Base-by-base conservation (phyloP, 805 yeast genomes). In the Danielia reshetovae region DNA sequence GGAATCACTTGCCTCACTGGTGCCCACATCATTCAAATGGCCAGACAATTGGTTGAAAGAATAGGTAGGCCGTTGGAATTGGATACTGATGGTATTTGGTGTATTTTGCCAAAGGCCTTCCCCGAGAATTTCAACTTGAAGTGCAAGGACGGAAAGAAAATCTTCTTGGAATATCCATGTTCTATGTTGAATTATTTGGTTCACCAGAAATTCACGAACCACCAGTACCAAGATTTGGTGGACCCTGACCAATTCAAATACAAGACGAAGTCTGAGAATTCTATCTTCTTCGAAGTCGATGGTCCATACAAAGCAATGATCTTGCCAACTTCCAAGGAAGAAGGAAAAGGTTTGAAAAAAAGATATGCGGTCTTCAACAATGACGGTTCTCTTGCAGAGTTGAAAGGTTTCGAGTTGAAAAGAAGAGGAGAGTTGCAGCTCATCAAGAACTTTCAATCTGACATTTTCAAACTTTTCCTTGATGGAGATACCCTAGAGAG, bases 71-170 rank as follows among this genome's bases (percentile, higher is more conserved):
- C 98, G 0, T 66, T 93, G 40, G 99, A 93, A 54, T 74, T 93
- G 45, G 99, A 93, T 61, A 93, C 99, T 0, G 99, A 93, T 72
- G 99, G 99, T 69, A 93, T 93, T 53, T 93, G 99, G 99, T 93
- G 99, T 75, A 93, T 89, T 44, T 67, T 93, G 28, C 98, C 99
- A 2, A 72, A 78, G 33, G 76, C 95, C 2, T 93, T 93, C 57
- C 99, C 99, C 0, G 98, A 93, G 51, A 83, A 88, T 47, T 87
- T 71, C 58, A 69, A 69, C 14, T 77, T 93, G 53, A 72, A 75
- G 39, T 57, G 85, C 51, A 77, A 80, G 45, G 79, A 81, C 49
- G 97, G 97, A 4, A 85, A 85, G 55, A 78, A 74, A 31, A 60
- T 87, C 10, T 72, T 75, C 27, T 67, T 89, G 36, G 90, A 95